Conservation (phyloP, 441 rosid species). For the Arabidopsis hybrid region DNA sequence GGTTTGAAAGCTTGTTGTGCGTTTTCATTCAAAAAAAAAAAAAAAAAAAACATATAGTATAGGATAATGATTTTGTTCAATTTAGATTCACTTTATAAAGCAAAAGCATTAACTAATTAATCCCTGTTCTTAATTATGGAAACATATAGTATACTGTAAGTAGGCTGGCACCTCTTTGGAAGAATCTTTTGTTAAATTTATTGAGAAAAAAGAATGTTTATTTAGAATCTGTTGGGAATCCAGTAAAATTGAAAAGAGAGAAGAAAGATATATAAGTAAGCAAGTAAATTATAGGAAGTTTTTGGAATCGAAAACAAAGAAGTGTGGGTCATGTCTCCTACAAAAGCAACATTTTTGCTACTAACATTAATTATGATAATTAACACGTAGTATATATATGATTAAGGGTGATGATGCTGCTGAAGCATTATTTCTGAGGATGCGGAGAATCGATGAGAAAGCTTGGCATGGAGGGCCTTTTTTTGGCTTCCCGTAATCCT, state of each 20-base stretch:
- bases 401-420: slow-evolving; percentile 20
- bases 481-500: slow-evolving; percentile 35
- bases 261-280: too few species aligned
- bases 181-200: background rate
- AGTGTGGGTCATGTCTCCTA: slow-evolving; percentile 3
- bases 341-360: slow-evolving; percentile 18
- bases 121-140: background rate
- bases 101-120: too few species aligned
- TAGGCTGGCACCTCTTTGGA: background rate
- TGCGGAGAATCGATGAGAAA: slow-evolving; percentile 32
- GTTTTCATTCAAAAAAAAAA: too few species aligned
- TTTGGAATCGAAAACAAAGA: background rate
- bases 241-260: too few species aligned
- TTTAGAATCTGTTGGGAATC: too few species aligned
- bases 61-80: too few species aligned
- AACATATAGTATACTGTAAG: background rate
- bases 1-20: too few species aligned
- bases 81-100: too few species aligned
- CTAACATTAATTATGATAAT: background rate
- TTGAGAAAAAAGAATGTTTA: too few species aligned
- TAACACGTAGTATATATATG: background rate
- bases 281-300: background rate
- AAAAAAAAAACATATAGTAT: too few species aligned
- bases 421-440: background rate
- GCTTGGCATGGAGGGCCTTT: background rate